phyloP scores from a whole-genome alignment of 352 stramenopile genomes.

The Globisporangium echinulatum region DNA sequence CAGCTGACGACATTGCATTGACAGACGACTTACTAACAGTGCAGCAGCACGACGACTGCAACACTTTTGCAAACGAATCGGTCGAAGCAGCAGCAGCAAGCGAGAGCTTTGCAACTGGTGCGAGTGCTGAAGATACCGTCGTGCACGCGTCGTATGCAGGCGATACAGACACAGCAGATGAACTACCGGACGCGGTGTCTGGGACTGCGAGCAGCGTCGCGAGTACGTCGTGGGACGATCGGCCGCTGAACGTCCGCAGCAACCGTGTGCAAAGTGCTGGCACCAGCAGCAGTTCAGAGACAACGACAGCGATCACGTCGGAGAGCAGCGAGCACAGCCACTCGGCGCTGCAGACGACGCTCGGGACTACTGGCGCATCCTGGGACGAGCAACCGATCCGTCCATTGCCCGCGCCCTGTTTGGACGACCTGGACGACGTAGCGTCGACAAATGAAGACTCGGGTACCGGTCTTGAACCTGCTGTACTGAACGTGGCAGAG shows the following conservation, averaged over 20 bases:
- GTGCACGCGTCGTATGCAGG: background rate
- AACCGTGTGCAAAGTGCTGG: background rate
- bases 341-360: background rate
- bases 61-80: no score
- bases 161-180: background rate
- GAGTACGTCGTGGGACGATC: slow-evolving; percentile 7
- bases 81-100: background rate
- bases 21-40: background rate
- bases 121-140: background rate
- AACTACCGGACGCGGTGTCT: background rate
- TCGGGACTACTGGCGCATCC: background rate
- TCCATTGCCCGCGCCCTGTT: background rate
- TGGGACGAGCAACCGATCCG: slow-evolving; percentile 18
- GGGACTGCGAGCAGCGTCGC: background rate
- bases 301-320: background rate
- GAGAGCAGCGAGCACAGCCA: background rate
- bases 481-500: no score
- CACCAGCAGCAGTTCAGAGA: background rate
- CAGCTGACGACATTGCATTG: background rate
- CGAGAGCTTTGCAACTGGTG: background rate
- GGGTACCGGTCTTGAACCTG: no score
- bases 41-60: no score
- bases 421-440: background rate
- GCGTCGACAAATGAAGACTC: background rate
- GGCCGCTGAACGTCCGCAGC: slow-evolving; percentile 6